Evolutionary conservation across 2,329 filamentous ascomycete species (phyloP), one percentile per base, ranked within the genome.

Genomic region (Nigrospora osmanthi): DNA sequence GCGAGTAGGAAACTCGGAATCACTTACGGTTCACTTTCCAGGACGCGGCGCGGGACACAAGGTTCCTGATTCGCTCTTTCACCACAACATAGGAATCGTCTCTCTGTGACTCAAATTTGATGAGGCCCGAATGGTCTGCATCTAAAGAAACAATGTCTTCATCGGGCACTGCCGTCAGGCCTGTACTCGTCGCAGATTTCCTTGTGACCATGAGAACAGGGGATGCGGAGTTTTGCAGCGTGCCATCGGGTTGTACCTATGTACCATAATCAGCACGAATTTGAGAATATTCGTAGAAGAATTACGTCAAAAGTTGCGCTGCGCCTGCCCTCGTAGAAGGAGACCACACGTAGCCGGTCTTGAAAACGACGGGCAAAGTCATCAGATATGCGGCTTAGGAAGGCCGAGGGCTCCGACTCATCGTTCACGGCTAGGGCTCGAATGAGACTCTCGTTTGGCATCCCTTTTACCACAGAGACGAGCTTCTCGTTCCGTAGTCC

Each of bases 151-250:
- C 34, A 11, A 52, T 55, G 35, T 52, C 49, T 45, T 56, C 49
- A 11, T 57, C 49, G 6, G 41, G 23, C 15, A 44, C 44, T 2
- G 52, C 47, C n/a, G n/a, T n/a, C n/a, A n/a, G n/a, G n/a, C n/a
- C n/a, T n/a, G n/a, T n/a, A n/a, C n/a, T n/a, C n/a, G 51, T 57
- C 14, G 56, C 52, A 1, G 57, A 59, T n/a, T 53, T 48, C n/a
- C 50, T 23, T 13, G 52, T 56, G 9, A 60, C 56, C 41, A 60
- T 16, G 6, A 58, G 46, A 23, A 40, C 37, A 19, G 28, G n/a
- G 0, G 41, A 31, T 6, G 56, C 56, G 2, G 51, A 51, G 36
- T 48, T 52, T n/a, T 39, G n/a, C 40, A 35, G 47, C 14, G 15
- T 30, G 1, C 40, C 42, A 15, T 51, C 41, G 16, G 31, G 2